Evolutionary conservation across 1,284 basidiomycete genomes (phyloP).

Genomic region (Malassezia furfur): DNA sequence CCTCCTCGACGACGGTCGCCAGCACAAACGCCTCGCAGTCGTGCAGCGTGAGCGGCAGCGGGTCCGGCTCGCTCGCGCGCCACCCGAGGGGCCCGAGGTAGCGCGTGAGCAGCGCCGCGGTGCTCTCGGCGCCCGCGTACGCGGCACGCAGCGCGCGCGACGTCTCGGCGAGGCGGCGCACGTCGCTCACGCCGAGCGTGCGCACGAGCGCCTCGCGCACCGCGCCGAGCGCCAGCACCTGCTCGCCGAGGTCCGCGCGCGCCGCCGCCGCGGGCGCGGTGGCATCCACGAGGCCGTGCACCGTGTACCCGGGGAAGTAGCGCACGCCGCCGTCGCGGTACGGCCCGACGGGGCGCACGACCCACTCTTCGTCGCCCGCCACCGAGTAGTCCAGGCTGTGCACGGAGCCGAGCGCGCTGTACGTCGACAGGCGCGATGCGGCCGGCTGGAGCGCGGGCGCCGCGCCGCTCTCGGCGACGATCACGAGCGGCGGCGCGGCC

Average conservation of each 20-base stretch:
- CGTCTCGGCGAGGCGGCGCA: conserved; percentile 37
- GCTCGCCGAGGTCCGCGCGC: background rate
- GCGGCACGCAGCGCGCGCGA: conserved; percentile 27
- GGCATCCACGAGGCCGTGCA: conserved; percentile 30
- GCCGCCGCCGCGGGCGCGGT: conserved; percentile 4
- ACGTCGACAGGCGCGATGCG: background rate
- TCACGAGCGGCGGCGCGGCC: background rate
- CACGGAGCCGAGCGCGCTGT: background rate
- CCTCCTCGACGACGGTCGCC: conserved; percentile 27
- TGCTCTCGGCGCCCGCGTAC: conserved; percentile 22
- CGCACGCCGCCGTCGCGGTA: conserved; percentile 30
- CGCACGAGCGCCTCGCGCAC: conserved; percentile 16
- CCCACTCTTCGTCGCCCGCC: conserved; percentile 18
- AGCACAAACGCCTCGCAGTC: conserved; percentile 44
- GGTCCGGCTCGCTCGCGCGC: conserved; percentile 19
- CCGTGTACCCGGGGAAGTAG: conserved; percentile 29
- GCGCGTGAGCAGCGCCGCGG: conserved; percentile 30
- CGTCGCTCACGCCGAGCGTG: conserved; percentile 35
- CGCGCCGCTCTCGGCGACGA: conserved; percentile 10
- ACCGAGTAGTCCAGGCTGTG: conserved; percentile 13
- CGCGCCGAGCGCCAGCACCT: background rate
- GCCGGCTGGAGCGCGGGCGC: conserved; percentile 7
- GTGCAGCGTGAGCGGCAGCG: conserved; percentile 30
- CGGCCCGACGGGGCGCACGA: conserved; percentile 26
- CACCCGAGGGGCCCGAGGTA: conserved; percentile 41